phyloP scores from a whole-genome alignment of 75 land plant species.

The Ceratopteris richardii region DNA sequence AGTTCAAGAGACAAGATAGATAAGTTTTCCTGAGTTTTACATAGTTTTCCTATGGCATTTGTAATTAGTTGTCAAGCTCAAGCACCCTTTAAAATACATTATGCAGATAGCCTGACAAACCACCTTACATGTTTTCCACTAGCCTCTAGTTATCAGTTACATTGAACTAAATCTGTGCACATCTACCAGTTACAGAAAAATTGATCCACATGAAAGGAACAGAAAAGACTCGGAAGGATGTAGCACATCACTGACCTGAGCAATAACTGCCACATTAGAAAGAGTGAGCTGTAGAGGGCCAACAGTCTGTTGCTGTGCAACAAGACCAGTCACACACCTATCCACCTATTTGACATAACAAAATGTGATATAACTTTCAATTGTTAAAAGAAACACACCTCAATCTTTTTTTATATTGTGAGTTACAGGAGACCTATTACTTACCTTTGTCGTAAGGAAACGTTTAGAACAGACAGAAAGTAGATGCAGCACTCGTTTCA shows the following conservation, averaged over 20 bases:
- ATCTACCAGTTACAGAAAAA: no score
- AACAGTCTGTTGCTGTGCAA: conserved; percentile 94
- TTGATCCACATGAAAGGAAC: no score
- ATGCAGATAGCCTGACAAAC: no score
- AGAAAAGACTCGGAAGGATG: background rate
- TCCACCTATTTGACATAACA: conserved; percentile 42
- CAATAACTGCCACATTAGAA: conserved; percentile 90
- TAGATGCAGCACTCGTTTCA: conserved; percentile 74
- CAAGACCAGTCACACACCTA: conserved; percentile 91
- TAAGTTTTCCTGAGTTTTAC: no score
- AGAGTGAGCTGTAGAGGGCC: conserved; percentile 90
- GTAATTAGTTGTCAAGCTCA: no score
- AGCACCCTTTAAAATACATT: no score
- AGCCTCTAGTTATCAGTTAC: no score
- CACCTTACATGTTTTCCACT: no score
- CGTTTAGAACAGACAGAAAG: conserved; percentile 88
- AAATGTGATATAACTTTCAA: background rate
- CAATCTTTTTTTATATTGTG: background rate
- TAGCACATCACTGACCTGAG: conserved; percentile 42
- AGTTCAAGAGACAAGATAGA: no score
- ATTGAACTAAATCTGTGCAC: no score
- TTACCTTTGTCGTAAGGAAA: conserved; percentile 77
- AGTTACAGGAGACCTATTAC: no score
- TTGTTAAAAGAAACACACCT: background rate
- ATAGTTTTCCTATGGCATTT: no score